Percentiles rank a stretch among this genome's conserved stretches.
These are phyloP conservation scores for Lachnellula hyalina DNA, from an alignment of 2,329 filamentous ascomycete species.

Conservation along the genomic window DNA sequence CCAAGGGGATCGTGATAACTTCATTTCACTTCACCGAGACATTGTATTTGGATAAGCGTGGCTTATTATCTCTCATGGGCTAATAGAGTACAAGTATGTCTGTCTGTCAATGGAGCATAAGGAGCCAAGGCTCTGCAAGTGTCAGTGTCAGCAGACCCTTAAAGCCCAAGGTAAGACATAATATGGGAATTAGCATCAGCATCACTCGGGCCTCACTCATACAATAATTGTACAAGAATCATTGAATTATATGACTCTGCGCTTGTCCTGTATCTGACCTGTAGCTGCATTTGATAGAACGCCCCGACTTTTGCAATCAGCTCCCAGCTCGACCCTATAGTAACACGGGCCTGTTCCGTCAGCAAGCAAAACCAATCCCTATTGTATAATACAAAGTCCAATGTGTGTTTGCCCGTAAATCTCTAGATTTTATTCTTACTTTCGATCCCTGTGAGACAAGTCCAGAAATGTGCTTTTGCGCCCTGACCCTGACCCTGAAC, in stretches of 20 bases:
- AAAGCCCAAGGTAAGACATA: too few species aligned
- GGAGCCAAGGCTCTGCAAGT: too few species aligned
- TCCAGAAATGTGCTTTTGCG: not conserved
- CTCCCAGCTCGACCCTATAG: slow-evolving; percentile 2
- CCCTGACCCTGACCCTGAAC: not conserved
- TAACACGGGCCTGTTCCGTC: slow-evolving; percentile 2
- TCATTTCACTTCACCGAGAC: too few species aligned
- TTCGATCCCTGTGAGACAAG: not conserved
- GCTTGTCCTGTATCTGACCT: not conserved
- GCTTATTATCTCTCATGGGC: too few species aligned
- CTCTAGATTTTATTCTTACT: not conserved
- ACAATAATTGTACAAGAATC: not conserved
- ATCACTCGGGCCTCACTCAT: not conserved
- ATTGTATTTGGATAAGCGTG: too few species aligned
- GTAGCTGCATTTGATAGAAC: not conserved
- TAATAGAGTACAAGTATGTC: not conserved
- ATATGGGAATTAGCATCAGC: too few species aligned
- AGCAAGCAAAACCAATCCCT: not conserved
- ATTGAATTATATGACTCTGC: not conserved
- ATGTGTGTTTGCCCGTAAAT: not conserved
- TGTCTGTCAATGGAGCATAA: too few species aligned
- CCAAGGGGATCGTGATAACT: too few species aligned
- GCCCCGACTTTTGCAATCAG: not conserved
- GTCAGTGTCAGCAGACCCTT: too few species aligned
- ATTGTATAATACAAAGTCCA: slow-evolving; percentile 11